Conservation (phyloP, 306 rosid species). For the Calophaca sinica region DNA sequence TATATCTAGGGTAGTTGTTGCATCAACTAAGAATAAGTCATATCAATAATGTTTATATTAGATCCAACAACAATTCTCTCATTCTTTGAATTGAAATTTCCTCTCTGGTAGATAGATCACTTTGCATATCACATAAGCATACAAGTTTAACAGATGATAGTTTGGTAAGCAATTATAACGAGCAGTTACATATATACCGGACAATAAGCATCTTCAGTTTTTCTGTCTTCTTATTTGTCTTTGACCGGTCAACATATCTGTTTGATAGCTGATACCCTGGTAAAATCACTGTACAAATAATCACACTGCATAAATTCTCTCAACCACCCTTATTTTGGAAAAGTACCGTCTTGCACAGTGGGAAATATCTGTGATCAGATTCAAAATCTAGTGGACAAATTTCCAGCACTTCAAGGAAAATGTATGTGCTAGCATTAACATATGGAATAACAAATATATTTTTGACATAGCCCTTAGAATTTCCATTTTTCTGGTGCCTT, state of each 20-base stretch:
- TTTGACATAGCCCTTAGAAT: background rate
- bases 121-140: background rate
- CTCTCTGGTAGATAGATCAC: background rate
- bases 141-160: constrained; percentile 19
- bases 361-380: background rate
- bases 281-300: constrained; percentile 1
- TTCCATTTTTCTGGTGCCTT: constrained; percentile 1
- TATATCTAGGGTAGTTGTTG: too few species aligned
- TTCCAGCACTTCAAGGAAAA: constrained; percentile 15
- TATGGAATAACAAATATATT: constrained; percentile 18
- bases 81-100: constrained; percentile 4
- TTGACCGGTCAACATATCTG: constrained; percentile 1
- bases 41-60: too few species aligned
- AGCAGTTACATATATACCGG: background rate
- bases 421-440: constrained; percentile 1
- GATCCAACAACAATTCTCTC: background rate
- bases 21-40: too few species aligned
- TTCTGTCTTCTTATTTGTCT: constrained; percentile 25
- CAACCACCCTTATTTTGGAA: background rate
- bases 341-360: background rate
- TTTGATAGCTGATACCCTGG: background rate
- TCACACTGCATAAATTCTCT: constrained; percentile 4
- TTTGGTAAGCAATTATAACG: background rate
- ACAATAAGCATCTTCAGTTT: constrained; percentile 7
- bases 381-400: constrained; percentile 25